Conservation (phyloP, 2,329 filamentous ascomycete species). For the Alternaria sp. region DNA sequence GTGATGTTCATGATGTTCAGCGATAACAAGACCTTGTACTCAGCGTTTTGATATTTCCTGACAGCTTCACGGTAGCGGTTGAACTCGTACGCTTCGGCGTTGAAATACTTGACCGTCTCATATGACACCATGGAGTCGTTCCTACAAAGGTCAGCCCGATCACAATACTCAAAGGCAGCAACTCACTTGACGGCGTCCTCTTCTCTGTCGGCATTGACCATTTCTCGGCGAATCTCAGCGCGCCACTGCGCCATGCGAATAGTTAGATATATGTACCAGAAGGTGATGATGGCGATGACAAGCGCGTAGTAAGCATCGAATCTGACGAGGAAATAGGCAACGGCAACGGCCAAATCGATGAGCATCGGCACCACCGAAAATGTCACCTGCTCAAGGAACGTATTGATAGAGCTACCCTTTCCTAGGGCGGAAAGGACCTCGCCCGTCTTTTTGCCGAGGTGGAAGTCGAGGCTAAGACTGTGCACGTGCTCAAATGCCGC, state of each 20-base stretch:
- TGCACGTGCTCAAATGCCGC: conserved; percentile 98
- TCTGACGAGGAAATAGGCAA: conserved; percentile 77
- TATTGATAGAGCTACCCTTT: conserved; percentile 95
- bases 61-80: conserved; percentile 66
- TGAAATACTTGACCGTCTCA: conserved; percentile 76
- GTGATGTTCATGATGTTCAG: conserved; percentile 68
- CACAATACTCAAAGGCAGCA: not conserved
- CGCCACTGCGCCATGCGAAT: conserved; percentile 95
- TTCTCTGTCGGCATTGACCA: conserved; percentile 93
- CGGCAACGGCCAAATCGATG: conserved; percentile 84
- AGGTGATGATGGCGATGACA: conserved; percentile 87
- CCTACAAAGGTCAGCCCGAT: conserved; percentile 51
- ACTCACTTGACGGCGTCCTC: conserved; percentile 90
- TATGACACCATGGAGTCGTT: conserved; percentile 99
- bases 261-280: conserved; percentile 95
- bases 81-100: conserved; percentile 67
- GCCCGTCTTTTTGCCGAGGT: conserved; percentile 94
- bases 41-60: conserved; percentile 64
- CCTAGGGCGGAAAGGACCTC: conserved; percentile 95
- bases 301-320: conserved; percentile 93
- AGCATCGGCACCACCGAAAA: conserved; percentile 97
- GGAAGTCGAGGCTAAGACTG: conserved; percentile 92
- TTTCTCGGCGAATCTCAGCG: conserved; percentile 87
- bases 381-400: conserved; percentile 93
- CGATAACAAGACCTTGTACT: conserved; percentile 65